phyloP scores from a whole-genome alignment of 2,329 filamentous ascomycete genomes.

The Diaporthe citriasiana region DNA sequence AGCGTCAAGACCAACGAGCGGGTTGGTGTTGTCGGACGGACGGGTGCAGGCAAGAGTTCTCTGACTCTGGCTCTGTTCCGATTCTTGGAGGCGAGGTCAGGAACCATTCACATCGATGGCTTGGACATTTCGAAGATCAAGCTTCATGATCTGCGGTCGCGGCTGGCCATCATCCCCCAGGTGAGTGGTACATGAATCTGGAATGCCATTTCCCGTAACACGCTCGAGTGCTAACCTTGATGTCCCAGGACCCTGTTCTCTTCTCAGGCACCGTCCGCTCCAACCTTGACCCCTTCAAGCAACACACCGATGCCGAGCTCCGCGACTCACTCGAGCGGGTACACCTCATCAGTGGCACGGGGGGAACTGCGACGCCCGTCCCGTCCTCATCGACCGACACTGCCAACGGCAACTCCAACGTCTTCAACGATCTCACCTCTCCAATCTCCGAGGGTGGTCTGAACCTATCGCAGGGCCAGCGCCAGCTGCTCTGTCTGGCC shows the following conservation, averaged over 20 bases:
- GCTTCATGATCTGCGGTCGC: constrained; percentile 78
- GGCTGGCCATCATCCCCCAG: constrained; percentile 81
- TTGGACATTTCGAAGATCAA: constrained; percentile 80
- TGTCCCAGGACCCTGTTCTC: constrained; percentile 77
- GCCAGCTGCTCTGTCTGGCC: constrained; percentile 81
- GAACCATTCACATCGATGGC: constrained; percentile 79
- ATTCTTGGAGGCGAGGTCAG: constrained; percentile 78
- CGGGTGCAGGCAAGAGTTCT: constrained; percentile 83
- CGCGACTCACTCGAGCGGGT: constrained; percentile 78
- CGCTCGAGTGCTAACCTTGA: background rate
- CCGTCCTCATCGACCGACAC: constrained; percentile 56
- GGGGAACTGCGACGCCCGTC: constrained; percentile 57
- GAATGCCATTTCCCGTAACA: background rate
- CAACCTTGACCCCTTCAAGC: constrained; percentile 83
- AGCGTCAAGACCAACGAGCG: constrained; percentile 76
- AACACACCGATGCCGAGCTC: constrained; percentile 78
- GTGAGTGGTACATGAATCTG: constrained; percentile 49
- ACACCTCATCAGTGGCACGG: constrained; percentile 64
- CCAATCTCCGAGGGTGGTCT: constrained; percentile 79
- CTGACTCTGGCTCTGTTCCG: constrained; percentile 83
- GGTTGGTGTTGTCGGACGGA: constrained; percentile 83
- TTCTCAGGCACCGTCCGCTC: constrained; percentile 84
- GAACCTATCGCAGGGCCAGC: constrained; percentile 82
- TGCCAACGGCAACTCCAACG: constrained; percentile 70
- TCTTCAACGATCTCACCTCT: constrained; percentile 74